phyloP scores from a whole-genome alignment of 116 monocot species.

The Trichopus zeylanicus region DNA sequence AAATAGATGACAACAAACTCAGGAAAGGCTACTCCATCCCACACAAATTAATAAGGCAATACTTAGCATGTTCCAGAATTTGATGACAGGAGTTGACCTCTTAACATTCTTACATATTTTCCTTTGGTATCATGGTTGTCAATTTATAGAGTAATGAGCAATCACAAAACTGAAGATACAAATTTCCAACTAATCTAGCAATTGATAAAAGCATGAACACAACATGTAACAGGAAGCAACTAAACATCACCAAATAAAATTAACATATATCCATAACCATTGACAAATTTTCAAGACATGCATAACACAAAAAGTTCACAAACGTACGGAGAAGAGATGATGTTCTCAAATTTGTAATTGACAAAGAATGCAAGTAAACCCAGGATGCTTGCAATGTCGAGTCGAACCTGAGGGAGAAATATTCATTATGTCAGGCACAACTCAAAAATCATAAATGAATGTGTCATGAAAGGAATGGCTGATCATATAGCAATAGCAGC shows the following conservation, averaged over 20 bases:
- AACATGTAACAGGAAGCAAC: too few species aligned
- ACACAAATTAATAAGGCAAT: too few species aligned
- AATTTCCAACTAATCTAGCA: too few species aligned
- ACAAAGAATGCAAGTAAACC: slow-evolving; percentile 80
- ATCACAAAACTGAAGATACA: too few species aligned
- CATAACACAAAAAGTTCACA: slow-evolving; percentile 15
- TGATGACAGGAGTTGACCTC: background rate
- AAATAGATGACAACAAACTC: too few species aligned
- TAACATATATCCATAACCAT: background rate
- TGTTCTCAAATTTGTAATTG: slow-evolving; percentile 91
- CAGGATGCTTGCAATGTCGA: slow-evolving; percentile 82
- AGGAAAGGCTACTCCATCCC: too few species aligned
- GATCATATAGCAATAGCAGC: background rate
- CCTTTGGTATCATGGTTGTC: too few species aligned
- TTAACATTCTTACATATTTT: background rate
- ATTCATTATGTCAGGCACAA: background rate
- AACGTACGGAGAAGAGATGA: slow-evolving; percentile 85
- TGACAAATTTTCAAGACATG: too few species aligned
- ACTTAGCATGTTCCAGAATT: background rate
- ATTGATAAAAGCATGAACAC: too few species aligned
- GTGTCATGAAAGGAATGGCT: background rate
- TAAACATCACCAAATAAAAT: too few species aligned
- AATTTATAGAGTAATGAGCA: too few species aligned
- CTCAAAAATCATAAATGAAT: background rate
- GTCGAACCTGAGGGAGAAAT: slow-evolving; percentile 46